Conservation (phyloP, 208 protist species). For the Histomonas meleagridis region DNA sequence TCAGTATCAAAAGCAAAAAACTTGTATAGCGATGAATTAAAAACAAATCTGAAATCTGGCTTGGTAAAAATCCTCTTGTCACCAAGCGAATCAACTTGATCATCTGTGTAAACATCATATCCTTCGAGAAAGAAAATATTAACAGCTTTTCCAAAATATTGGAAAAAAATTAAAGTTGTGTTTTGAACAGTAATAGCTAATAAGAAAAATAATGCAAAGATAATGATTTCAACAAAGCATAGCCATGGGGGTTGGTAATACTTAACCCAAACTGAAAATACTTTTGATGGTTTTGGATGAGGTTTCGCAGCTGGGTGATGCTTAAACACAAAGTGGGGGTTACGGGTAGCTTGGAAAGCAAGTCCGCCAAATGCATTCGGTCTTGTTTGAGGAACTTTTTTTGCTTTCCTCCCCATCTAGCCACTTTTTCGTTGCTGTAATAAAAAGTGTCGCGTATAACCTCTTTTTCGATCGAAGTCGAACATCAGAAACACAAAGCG, state of each 20-base stretch:
- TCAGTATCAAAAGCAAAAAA: background rate
- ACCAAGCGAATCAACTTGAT: background rate
- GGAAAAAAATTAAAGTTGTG: background rate
- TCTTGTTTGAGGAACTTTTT: too few species aligned
- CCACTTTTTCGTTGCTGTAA: too few species aligned
- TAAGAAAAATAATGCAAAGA: background rate
- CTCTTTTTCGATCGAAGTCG: too few species aligned
- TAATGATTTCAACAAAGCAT: background rate
- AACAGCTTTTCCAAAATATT: background rate
- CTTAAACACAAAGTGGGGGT: too few species aligned
- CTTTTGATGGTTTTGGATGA: constrained; percentile 22
- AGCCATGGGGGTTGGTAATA: background rate
- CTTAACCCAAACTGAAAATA: background rate
- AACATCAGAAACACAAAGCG: too few species aligned
- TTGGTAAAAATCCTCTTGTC: background rate
- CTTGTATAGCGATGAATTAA: background rate
- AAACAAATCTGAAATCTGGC: background rate
- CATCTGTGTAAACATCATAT: background rate
- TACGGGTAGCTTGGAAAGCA: too few species aligned
- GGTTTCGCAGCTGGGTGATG: too few species aligned
- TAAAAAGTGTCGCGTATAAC: too few species aligned
- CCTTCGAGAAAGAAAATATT: background rate
- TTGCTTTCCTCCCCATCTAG: too few species aligned
- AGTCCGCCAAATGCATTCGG: too few species aligned
- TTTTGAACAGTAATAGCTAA: background rate